Conservation (phyloP, 176 grass and related monocot species). For the Leersia perrieri region DNA sequence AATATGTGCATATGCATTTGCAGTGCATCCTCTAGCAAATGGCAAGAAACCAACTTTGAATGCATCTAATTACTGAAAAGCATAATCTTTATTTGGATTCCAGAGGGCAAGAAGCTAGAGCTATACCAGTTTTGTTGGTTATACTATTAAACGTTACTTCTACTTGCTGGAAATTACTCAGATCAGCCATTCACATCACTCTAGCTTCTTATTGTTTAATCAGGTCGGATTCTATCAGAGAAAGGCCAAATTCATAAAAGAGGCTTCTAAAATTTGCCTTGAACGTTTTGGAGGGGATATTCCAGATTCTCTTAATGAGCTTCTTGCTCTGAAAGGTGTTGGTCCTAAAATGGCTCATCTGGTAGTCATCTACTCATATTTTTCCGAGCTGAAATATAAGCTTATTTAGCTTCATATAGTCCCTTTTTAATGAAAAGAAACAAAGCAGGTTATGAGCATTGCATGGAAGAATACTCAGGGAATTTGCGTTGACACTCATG, state of each 20-base stretch:
- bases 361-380: slow-evolving; percentile 42
- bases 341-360: slow-evolving; percentile 98
- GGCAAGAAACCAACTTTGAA: not conserved
- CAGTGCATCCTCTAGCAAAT: slow-evolving; percentile 2
- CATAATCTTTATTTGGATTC: not conserved
- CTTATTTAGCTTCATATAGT: not conserved
- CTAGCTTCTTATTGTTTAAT: slow-evolving; percentile 23
- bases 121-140: not conserved
- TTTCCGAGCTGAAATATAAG: not conserved
- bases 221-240: slow-evolving; percentile 94
- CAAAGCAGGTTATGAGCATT: slow-evolving; percentile 80
- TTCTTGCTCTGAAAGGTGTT: slow-evolving; percentile 86
- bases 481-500: slow-evolving; percentile 98
- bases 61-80: not conserved
- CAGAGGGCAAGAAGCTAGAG: not conserved
- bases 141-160: not conserved
- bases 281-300: slow-evolving; percentile 86
- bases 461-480: slow-evolving; percentile 98
- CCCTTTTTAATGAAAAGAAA: not conserved
- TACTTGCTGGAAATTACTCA: not conserved
- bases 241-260: slow-evolving; percentile 82
- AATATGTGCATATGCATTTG: not conserved
- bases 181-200: not conserved
- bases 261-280: slow-evolving; percentile 79
- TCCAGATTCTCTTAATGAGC: slow-evolving; percentile 62